Evolutionary conservation across 148 eudicot genomes (phyloP).

Genomic region (Cornus suecica): DNA sequence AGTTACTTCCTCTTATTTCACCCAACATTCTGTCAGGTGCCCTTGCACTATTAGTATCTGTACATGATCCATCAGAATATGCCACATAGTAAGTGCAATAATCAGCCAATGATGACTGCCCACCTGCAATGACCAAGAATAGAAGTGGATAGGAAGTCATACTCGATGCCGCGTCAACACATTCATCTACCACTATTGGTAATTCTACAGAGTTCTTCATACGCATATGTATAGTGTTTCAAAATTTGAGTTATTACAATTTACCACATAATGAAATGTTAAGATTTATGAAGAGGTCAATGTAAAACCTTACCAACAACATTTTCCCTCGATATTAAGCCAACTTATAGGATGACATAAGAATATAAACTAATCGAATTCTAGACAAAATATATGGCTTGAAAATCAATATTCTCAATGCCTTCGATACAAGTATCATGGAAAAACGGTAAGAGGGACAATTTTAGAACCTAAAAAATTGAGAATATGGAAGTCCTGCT

Average conservation of each 20-base stretch:
- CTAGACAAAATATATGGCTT: background rate
- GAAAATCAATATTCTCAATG: background rate
- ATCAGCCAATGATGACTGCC: constrained; percentile 97
- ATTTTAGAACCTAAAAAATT: background rate
- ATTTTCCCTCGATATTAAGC: background rate
- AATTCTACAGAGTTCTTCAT: background rate
- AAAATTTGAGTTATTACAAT: background rate
- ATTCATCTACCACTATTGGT: background rate
- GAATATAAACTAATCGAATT: background rate
- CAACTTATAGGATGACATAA: background rate
- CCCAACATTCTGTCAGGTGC: constrained; percentile 97
- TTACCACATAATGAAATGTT: background rate
- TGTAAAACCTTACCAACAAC: background rate
- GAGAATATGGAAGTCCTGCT: background rate
- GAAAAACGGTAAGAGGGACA: background rate
- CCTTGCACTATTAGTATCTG: constrained; percentile 83
- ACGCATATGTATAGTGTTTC: background rate
- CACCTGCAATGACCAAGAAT: constrained; percentile 55
- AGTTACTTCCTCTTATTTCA: constrained; percentile 86
- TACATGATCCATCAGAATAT: constrained; percentile 97
- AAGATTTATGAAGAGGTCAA: background rate
- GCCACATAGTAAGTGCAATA: constrained; percentile 97
- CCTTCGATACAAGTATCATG: background rate
- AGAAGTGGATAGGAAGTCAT: constrained; percentile 2
- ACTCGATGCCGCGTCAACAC: background rate